A percentile compares a stretch with the other conserved stretches of the same genome.
Evolutionary conservation across 202 grass and related monocot genomes (phyloP).

Genomic region (Schoenoplectus triqueter): DNA sequence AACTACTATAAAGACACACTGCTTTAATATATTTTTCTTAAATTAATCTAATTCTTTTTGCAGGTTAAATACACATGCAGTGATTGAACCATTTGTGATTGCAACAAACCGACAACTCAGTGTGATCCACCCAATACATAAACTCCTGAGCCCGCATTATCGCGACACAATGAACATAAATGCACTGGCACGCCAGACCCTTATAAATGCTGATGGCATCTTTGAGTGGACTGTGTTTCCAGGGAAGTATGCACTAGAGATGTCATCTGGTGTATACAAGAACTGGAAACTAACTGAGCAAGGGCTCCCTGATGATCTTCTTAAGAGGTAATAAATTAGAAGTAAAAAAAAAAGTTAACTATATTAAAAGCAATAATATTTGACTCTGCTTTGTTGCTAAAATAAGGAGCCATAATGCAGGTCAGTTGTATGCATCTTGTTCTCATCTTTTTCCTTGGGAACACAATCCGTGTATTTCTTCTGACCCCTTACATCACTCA

Average conservation of each 20-base stretch:
- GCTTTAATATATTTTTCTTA: not conserved
- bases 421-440: conserved; percentile 9
- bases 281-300: conserved; percentile 80
- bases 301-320: conserved; percentile 68
- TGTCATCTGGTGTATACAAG: conserved; percentile 77
- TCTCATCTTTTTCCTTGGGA: not conserved
- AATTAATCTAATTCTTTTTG: not conserved
- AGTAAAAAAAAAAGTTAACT: not conserved
- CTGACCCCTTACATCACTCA: too few relatives aligned
- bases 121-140: conserved; percentile 71
- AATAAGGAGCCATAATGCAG: not conserved
- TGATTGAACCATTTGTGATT: conserved; percentile 70
- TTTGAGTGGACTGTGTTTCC: conserved; percentile 86
- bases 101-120: conserved; percentile 67
- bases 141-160: conserved; percentile 81
- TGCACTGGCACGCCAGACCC: conserved; percentile 79
- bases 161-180: conserved; percentile 95
- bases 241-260: conserved; percentile 66
- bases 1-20: not conserved
- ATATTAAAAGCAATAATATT: not conserved
- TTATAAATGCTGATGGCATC: conserved; percentile 92
- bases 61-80: conserved; percentile 70
- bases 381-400: not conserved
- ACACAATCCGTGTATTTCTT: too few relatives aligned
- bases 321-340: conserved; percentile 54